These are phyloP conservation scores for Xerocomus spinulosus DNA, from an alignment of 768 basidiomycete genomes.

Conservation along the genomic window DNA sequence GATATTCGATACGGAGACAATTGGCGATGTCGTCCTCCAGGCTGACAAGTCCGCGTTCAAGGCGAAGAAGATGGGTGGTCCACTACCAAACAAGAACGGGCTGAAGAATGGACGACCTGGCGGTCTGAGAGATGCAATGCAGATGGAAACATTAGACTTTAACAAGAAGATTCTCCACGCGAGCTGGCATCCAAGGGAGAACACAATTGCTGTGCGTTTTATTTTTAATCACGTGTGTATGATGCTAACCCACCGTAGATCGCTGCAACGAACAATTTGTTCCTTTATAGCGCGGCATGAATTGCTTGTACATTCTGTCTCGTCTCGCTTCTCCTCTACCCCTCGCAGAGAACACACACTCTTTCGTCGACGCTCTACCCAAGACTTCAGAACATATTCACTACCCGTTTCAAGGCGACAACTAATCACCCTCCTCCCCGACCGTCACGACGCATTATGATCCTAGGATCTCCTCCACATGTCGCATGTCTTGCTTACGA, in stretches of 20 bases:
- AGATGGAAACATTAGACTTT: constrained; percentile 82
- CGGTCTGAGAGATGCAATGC: constrained; percentile 76
- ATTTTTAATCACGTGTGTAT: background rate
- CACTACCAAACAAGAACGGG: constrained; percentile 62
- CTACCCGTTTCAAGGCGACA: constrained; percentile 24
- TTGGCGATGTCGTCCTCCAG: constrained; percentile 89
- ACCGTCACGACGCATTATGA: constrained; percentile 25
- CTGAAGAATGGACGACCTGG: constrained; percentile 76
- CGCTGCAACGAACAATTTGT: constrained; percentile 66
- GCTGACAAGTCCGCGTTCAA: constrained; percentile 99
- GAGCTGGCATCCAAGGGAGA: constrained; percentile 97
- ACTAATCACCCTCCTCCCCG: constrained; percentile 19
- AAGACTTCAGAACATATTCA: constrained; percentile 13
- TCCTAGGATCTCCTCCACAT: constrained; percentile 8
- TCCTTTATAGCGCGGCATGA: constrained; percentile 40
- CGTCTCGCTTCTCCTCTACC: constrained; percentile 1
- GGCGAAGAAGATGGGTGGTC: constrained; percentile 96
- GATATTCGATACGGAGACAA: constrained; percentile 90
- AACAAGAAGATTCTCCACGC: constrained; percentile 97
- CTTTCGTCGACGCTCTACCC: constrained; percentile 9
- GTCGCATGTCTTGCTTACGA: constrained; percentile 31
- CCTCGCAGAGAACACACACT: constrained; percentile 11
- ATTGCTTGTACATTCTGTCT: background rate
- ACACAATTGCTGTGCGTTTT: constrained; percentile 87
- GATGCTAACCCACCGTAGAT: constrained; percentile 48